A percentile compares a stretch with the other conserved stretches of the same genome.
Evolutionary conservation across 2,329 filamentous ascomycete species (phyloP).

Genomic region (Nigrospora oryzae): DNA sequence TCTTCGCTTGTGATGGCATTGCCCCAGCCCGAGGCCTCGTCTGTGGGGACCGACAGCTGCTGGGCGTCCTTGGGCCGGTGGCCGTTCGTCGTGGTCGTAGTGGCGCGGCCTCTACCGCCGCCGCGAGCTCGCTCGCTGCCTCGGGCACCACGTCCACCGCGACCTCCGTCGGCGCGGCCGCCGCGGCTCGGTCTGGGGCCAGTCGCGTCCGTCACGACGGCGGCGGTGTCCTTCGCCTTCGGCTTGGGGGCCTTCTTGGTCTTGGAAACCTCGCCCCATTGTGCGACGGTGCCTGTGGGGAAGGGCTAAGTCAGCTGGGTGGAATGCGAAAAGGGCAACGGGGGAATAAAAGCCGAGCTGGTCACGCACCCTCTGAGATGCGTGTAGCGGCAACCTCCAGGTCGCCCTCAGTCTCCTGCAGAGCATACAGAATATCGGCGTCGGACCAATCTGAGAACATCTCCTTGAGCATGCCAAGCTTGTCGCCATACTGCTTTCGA

Average conservation of each 20-base stretch:
- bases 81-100: conserved; percentile 53
- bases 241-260: conserved; percentile 66
- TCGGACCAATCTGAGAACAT: conserved; percentile 95
- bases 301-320: conserved; percentile 15
- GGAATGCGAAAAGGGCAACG: conserved; percentile 1
- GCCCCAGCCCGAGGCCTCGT: conserved; percentile 59
- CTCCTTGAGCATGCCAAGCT: conserved; percentile 77
- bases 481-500: conserved; percentile 78
- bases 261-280: conserved; percentile 80
- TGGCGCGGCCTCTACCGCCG: conserved; percentile 57
- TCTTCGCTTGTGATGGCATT: conserved; percentile 32
- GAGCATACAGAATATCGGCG: conserved; percentile 84
- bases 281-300: conserved; percentile 61
- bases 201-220: conserved; percentile 41
- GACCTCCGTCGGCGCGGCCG: conserved; percentile 39
- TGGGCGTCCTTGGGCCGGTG: conserved; percentile 47
- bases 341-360: neutral
- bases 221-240: conserved; percentile 58
- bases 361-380: conserved; percentile 64
- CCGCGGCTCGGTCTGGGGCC: conserved; percentile 46
- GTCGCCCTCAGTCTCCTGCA: conserved; percentile 82
- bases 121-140: conserved; percentile 55
- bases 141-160: conserved; percentile 22
- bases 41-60: conserved; percentile 57
- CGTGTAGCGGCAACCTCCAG: conserved; percentile 65